Base-by-base conservation (phyloP, 768 basidiomycete genomes). In the Mrakia blollopis region DNA sequence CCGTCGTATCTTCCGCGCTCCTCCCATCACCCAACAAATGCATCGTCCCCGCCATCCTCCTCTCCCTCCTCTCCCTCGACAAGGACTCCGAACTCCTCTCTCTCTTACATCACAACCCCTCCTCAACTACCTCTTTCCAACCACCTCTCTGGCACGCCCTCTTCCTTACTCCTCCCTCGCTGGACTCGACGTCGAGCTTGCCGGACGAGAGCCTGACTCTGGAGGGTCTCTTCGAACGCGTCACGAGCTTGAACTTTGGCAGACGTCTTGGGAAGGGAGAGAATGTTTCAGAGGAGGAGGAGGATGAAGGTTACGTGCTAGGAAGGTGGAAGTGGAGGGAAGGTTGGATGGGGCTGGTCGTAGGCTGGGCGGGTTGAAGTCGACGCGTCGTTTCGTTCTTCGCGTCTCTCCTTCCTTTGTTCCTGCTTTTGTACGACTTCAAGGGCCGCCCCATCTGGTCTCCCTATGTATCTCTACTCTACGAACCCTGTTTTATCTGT, bases 261-360 rank as follows among this genome's bases (percentile, higher is more conserved):
- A 35, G 63, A 8, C 37, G 63, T 6, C 9, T 65, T 37, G 30
- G 21, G 14, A 35, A 21, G 32, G 63, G 63, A 39, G 47, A 50
- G 47, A 14, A 37, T 18, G 63, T 37, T 30, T 23, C 2, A 21
- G 63, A 65, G 16, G 63, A 68, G 39, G 65, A 68, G 2, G 65
- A 68, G 39, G 65, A 68, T 16, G 65, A 68, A 39, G 37, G 35
- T 14, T 68, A 44, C 39, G 65, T 68, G 39, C 35, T 68, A 6
- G 65, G 65, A 7, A 35, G 65, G 39, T 68, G 65, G 65, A 68
- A 68, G 39, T 68, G 65, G 65, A 68, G 65, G 65, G 65, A 68
- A 23, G 65, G 65, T 10, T 68, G 39, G 39, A 68, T 39, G 23
- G 65, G 65, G 8, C 11, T 41, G 65, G 65, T 68, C 37, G 65